Conservation (phyloP, 805 yeast genomes). For the Kregervanrija pseudodelftensis region DNA sequence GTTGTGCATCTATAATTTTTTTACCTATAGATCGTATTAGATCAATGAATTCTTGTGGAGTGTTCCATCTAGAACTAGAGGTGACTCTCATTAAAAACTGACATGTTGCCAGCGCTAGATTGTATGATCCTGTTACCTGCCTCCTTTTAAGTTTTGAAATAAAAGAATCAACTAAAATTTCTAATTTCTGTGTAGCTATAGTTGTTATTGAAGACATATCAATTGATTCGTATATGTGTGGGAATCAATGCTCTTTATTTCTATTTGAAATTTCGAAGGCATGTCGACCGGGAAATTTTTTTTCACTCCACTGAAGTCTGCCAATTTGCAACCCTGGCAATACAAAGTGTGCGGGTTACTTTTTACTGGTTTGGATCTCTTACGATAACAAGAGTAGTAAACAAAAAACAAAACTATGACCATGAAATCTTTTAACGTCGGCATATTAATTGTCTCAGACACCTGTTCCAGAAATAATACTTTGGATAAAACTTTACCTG, state of each 20-base stretch:
- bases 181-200: constrained; percentile 19
- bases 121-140: constrained; percentile 73
- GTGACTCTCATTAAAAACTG: constrained; percentile 82
- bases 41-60: constrained; percentile 61
- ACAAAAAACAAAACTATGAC: too few species aligned
- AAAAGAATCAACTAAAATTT: constrained; percentile 26
- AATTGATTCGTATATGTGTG: too few species aligned
- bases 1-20: constrained; percentile 69
- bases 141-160: constrained; percentile 64
- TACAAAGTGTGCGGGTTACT: too few species aligned
- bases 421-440: constrained; percentile 18
- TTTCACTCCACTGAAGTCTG: too few species aligned
- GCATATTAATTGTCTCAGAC: constrained; percentile 35
- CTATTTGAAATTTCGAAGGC: too few species aligned
- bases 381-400: too few species aligned
- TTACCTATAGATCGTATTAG: constrained; percentile 71
- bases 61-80: constrained; percentile 83
- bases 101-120: constrained; percentile 80
- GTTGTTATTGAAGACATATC: constrained; percentile 6
- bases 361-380: too few species aligned
- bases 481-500: constrained; percentile 28
- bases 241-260: too few species aligned
- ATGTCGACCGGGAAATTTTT: too few species aligned
- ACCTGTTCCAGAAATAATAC: constrained; percentile 28
- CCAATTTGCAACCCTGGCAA: too few species aligned